A percentile compares a stretch with the other conserved stretches of the same genome.
Conservation (phyloP, 768 basidiomycete species). For the Terana coerulea region DNA sequence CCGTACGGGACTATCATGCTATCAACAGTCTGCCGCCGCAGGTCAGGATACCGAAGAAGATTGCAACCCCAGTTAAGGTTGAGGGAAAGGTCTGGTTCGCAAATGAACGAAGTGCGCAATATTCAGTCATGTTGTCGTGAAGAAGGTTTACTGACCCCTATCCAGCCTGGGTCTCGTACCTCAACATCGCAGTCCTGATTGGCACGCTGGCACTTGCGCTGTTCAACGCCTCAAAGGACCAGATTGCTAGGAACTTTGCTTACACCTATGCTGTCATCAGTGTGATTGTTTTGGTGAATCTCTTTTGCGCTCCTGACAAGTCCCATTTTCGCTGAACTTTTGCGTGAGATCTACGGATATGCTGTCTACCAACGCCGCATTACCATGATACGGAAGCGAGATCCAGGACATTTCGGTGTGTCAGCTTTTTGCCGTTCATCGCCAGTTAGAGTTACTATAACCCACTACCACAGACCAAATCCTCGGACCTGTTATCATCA, state of each 20-base stretch:
- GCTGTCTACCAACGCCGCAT: constrained; percentile 82
- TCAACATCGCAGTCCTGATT: constrained; percentile 80
- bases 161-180: constrained; percentile 89
- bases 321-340: not conserved
- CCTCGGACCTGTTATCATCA: constrained; percentile 79
- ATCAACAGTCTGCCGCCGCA: constrained; percentile 62
- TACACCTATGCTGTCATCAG: constrained; percentile 81
- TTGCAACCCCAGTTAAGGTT: constrained; percentile 77
- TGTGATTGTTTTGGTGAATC: constrained; percentile 57
- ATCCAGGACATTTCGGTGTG: constrained; percentile 86
- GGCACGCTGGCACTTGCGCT: constrained; percentile 83
- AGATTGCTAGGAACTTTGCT: constrained; percentile 71
- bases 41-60: constrained; percentile 78
- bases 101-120: constrained; percentile 78
- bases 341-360: constrained; percentile 90
- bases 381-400: constrained; percentile 84
- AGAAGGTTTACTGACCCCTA: not conserved
- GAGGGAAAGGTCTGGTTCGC: constrained; percentile 98
- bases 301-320: too few species aligned
- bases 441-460: not conserved
- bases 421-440: not conserved
- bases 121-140: constrained; percentile 14
- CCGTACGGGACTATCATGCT: constrained; percentile 70
- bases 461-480: constrained; percentile 57
- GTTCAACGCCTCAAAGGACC: constrained; percentile 77